Percentiles rank a stretch among this genome's conserved stretches.
Conservation (phyloP, 2,329 filamentous ascomycete genomes). For the Hysterium pulicare region DNA sequence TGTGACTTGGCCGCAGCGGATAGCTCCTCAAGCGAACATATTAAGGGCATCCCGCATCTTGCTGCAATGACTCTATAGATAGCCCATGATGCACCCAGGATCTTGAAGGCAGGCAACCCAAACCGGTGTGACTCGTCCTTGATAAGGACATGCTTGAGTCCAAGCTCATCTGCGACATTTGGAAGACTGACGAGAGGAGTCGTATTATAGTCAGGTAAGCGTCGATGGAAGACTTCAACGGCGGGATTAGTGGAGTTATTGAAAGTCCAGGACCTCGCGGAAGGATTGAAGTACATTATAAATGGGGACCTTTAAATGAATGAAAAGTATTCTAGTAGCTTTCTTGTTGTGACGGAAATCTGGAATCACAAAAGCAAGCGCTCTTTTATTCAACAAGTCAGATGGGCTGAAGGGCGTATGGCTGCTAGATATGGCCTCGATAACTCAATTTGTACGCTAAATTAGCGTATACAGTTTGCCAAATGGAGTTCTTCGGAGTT, state of each 20-base stretch:
- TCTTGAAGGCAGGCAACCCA: slow-evolving; percentile 73
- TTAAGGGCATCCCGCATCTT: slow-evolving; percentile 43
- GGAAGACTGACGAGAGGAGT: slow-evolving; percentile 57
- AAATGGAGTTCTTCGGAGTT: no score
- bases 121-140: slow-evolving; percentile 71
- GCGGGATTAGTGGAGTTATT: slow-evolving; percentile 13
- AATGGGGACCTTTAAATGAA: no score
- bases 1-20: slow-evolving; percentile 27
- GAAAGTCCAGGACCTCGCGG: slow-evolving; percentile 21
- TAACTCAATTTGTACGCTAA: no score
- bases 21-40: slow-evolving; percentile 45
- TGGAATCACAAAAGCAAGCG: no score
- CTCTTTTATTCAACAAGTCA: no score
- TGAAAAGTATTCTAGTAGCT: no score
- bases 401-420: no score
- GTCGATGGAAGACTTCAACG: slow-evolving; percentile 52
- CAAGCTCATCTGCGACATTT: slow-evolving; percentile 55
- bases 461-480: no score
- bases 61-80: slow-evolving; percentile 56
- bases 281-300: slow-evolving; percentile 26
- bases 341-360: no score
- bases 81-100: slow-evolving; percentile 75
- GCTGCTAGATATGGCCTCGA: no score
- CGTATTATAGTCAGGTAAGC: slow-evolving; percentile 54
- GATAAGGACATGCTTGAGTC: slow-evolving; percentile 53